Conservation (phyloP, 225 moss, liverwort and hornwort species). For the Marchantia polymorpha region DNA sequence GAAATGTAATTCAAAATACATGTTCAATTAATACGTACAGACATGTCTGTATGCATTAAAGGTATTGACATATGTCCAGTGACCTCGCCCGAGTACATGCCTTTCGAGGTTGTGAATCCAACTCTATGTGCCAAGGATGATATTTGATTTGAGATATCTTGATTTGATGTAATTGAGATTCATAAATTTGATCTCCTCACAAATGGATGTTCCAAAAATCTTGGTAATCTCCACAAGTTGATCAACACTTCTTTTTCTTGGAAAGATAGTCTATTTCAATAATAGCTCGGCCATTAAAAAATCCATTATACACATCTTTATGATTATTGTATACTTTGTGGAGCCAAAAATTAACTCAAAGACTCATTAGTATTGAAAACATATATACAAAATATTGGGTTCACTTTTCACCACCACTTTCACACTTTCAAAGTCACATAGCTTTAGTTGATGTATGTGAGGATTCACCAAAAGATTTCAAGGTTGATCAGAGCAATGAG, state of each 20-base stretch:
- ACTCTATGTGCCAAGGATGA: slow-evolving; percentile 97
- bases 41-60: too few species aligned
- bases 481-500: too few species aligned
- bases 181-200: slow-evolving; percentile 98
- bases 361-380: slow-evolving; percentile 56
- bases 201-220: slow-evolving; percentile 90
- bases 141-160: slow-evolving; percentile 98
- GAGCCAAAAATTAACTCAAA: slow-evolving; percentile 59
- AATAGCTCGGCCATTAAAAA: slow-evolving; percentile 60
- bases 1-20: too few species aligned
- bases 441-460: slow-evolving; percentile 57
- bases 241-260: slow-evolving; percentile 92
- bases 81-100: too few species aligned
- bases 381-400: slow-evolving; percentile 59
- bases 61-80: too few species aligned
- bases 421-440: slow-evolving; percentile 58
- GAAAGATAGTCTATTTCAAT: slow-evolving; percentile 75
- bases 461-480: too few species aligned
- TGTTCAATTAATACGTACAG: too few species aligned
- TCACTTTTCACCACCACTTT: slow-evolving; percentile 65
- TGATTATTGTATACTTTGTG: slow-evolving; percentile 56
- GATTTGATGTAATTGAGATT: slow-evolving; percentile 97
- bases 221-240: slow-evolving; percentile 97
- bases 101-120: too few species aligned
- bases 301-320: slow-evolving; percentile 62